phyloP scores from a whole-genome alignment of 2,329 filamentous ascomycete genomes.

The Arthrobotrys sphaeroides region DNA sequence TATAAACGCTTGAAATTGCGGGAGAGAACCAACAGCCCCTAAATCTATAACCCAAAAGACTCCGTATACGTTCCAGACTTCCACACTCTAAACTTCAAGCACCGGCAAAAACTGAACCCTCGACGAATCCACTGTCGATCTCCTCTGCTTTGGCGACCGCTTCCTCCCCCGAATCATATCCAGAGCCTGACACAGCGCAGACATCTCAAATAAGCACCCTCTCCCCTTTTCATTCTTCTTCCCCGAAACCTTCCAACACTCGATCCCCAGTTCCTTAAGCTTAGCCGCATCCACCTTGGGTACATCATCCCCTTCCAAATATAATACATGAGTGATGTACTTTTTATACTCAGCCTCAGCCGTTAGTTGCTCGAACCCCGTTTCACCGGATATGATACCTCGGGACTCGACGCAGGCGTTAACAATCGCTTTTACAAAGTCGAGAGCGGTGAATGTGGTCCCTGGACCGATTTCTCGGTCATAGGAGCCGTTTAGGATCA shows the following conservation, averaged over 20 bases:
- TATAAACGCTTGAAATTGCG: not conserved
- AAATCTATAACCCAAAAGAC: not conserved
- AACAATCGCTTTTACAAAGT: constrained; percentile 83
- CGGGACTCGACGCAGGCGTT: constrained; percentile 77
- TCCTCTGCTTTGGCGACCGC: constrained; percentile 54
- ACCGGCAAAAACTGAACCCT: constrained; percentile 11
- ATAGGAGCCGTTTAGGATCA: constrained; percentile 83
- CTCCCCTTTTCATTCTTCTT: constrained; percentile 56
- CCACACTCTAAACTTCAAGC: constrained; percentile 23
- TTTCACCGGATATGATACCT: constrained; percentile 60
- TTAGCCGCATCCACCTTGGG: constrained; percentile 75
- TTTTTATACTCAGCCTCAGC: constrained; percentile 65
- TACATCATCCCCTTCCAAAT: constrained; percentile 75
- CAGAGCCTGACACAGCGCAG: constrained; percentile 55
- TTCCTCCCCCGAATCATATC: constrained; percentile 56
- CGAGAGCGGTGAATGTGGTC: constrained; percentile 72
- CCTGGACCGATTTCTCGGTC: constrained; percentile 86
- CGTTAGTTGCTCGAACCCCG: constrained; percentile 17
- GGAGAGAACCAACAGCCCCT: not conserved
- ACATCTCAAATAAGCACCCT: constrained; percentile 57
- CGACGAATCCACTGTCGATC: constrained; percentile 55
- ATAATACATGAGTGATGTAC: constrained; percentile 86
- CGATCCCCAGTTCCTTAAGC: constrained; percentile 75
- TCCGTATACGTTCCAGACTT: not conserved
- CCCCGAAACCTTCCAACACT: constrained; percentile 71